A percentile compares a stretch with the other conserved stretches of the same genome.
phyloP scores from a whole-genome alignment of 1,284 basidiomycete genomes.

The Tilletia setariae region DNA sequence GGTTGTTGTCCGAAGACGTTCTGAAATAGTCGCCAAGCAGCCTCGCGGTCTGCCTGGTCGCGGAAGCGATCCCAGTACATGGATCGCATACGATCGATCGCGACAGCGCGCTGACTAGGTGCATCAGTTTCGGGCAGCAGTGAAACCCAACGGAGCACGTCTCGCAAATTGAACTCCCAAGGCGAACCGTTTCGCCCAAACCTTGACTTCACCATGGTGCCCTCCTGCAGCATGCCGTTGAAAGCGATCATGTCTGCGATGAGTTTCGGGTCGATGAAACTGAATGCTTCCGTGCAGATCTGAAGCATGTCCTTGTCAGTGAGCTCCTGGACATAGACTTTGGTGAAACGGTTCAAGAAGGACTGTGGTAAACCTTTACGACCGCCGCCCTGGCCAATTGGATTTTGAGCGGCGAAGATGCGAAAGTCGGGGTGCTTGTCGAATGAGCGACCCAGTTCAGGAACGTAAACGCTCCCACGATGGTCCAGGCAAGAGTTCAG shows the following conservation, averaged over 20 bases:
- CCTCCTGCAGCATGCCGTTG: conserved; percentile 69
- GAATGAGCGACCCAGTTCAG: conserved; percentile 89
- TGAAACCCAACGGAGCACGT: conserved; percentile 80
- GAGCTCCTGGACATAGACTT: conserved; percentile 89
- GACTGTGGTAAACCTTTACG: conserved; percentile 96
- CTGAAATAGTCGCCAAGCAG: conserved; percentile 66
- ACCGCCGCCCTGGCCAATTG: conserved; percentile 90
- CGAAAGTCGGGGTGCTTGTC: conserved; percentile 83
- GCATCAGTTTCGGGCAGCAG: conserved; percentile 53
- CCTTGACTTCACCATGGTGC: conserved; percentile 65
- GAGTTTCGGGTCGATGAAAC: conserved; percentile 39
- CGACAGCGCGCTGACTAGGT: background rate
- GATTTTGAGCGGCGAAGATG: conserved; percentile 97
- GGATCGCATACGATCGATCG: conserved; percentile 14
- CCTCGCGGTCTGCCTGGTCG: conserved; percentile 65
- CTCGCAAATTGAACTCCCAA: conserved; percentile 98
- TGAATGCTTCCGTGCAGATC: conserved; percentile 32
- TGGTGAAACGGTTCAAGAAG: conserved; percentile 95
- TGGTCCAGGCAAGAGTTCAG: conserved; percentile 96
- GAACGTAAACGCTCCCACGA: conserved; percentile 89
- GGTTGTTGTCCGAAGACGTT: conserved; percentile 61
- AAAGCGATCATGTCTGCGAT: conserved; percentile 78
- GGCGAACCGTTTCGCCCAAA: conserved; percentile 84
- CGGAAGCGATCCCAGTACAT: conserved; percentile 83
- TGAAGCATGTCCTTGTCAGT: conserved; percentile 64